Percentiles rank a stretch among this genome's conserved stretches.
phyloP scores from a whole-genome alignment of 169 alveolate species.

The Besnoitia besnoiti region DNA sequence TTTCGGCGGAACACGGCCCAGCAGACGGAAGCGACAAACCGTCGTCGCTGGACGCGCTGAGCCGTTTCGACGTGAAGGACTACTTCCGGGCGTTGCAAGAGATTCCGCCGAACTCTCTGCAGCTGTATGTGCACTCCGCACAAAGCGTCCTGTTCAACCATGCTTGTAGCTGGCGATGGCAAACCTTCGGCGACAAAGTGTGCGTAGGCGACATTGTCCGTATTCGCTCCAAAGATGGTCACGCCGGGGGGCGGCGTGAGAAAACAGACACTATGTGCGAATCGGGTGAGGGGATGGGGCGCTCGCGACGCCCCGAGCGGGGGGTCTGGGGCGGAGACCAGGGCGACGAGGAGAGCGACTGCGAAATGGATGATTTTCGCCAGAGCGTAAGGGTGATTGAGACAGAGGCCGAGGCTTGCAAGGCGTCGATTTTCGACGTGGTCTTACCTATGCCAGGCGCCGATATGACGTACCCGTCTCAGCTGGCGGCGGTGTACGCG shows the following conservation, averaged over 20 bases:
- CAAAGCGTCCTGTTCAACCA: constrained; percentile 36
- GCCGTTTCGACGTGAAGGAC: not conserved
- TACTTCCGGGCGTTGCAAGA: constrained; percentile 41
- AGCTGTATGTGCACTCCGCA: constrained; percentile 47
- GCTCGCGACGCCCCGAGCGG: too few species aligned
- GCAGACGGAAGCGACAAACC: not conserved
- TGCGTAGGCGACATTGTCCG: constrained; percentile 39
- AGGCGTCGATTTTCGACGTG: constrained; percentile 35
- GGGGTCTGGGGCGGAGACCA: not conserved
- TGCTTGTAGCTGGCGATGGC: constrained; percentile 23
- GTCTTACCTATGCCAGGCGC: constrained; percentile 62
- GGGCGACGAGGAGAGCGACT: not conserved
- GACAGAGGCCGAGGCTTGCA: constrained; percentile 26
- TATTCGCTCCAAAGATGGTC: not conserved
- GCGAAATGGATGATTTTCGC: too few species aligned
- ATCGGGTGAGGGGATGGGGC: too few species aligned
- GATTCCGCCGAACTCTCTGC: constrained; percentile 14
- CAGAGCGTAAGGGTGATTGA: not conserved
- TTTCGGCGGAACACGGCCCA: not conserved
- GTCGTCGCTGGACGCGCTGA: not conserved
- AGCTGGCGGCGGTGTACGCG: constrained; percentile 8
- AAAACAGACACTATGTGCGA: too few species aligned
- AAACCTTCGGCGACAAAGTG: not conserved
- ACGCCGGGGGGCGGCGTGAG: too few species aligned
- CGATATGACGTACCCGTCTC: constrained; percentile 14